Percentiles rank a stretch among this genome's conserved stretches.
Evolutionary conservation across 345 rosid genomes (phyloP).

Genomic region (Citrus trifoliata): DNA sequence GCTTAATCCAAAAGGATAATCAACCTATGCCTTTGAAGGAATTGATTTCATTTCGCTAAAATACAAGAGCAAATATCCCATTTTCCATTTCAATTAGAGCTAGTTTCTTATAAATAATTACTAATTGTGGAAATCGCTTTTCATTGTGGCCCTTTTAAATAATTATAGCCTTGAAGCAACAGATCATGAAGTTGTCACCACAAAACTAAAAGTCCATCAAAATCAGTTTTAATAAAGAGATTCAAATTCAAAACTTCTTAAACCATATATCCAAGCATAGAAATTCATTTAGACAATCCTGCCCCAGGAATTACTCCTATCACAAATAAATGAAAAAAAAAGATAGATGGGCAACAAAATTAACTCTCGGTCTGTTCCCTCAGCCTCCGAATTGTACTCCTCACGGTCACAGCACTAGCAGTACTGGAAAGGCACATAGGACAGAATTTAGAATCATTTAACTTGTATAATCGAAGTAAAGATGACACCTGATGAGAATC

Average conservation of each 20-base stretch:
- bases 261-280: background rate
- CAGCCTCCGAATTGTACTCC: conserved; percentile 68
- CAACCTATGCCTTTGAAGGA: background rate
- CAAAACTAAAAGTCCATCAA: background rate
- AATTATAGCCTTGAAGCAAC: too few species aligned
- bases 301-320: background rate
- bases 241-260: background rate
- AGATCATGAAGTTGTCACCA: too few species aligned
- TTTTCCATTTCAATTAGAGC: too few species aligned
- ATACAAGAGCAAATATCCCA: too few species aligned
- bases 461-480: background rate
- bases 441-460: background rate
- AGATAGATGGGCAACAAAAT: background rate
- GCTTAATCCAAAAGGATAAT: too few species aligned
- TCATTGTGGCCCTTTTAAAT: too few species aligned
- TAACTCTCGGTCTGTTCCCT: conserved; percentile 73
- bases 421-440: conserved; percentile 34
- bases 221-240: background rate
- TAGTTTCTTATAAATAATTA: too few species aligned
- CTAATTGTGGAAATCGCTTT: too few species aligned
- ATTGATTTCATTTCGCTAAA: too few species aligned
- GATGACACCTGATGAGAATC: background rate
- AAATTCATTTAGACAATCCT: background rate
- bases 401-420: conserved; percentile 70
- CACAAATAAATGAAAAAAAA: background rate